Conservation (phyloP, 2,329 filamentous ascomycete species). For the Ilyonectria robusta region DNA sequence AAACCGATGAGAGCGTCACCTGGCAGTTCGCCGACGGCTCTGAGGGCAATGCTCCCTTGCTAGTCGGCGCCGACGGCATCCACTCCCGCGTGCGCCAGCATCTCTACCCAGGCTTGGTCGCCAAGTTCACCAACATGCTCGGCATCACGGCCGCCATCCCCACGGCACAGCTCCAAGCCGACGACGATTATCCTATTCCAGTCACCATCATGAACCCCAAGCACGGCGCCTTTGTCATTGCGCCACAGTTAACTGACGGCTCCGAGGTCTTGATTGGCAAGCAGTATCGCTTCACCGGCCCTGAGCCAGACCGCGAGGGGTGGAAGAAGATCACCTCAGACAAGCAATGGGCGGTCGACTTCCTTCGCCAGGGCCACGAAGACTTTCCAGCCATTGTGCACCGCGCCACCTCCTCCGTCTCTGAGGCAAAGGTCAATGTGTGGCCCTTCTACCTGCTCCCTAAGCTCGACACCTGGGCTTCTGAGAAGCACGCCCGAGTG, state of each 20-base stretch:
- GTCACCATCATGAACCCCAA: slow-evolving; percentile 58
- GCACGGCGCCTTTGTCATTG: slow-evolving; percentile 65
- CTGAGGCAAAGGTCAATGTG: slow-evolving; percentile 55
- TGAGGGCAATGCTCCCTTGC: slow-evolving; percentile 55
- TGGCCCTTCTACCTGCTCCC: slow-evolving; percentile 67
- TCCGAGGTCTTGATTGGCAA: slow-evolving; percentile 64
- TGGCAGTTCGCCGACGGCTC: slow-evolving; percentile 65
- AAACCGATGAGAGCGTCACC: slow-evolving; percentile 57
- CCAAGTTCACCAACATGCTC: slow-evolving; percentile 65
- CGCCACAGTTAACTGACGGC: slow-evolving; percentile 63
- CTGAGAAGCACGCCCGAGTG: slow-evolving; percentile 51
- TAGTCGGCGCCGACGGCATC: slow-evolving; percentile 73
- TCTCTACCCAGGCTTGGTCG: slow-evolving; percentile 62
- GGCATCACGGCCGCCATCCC: slow-evolving; percentile 56
- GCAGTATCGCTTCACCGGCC: slow-evolving; percentile 53
- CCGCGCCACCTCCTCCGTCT: slow-evolving; percentile 50
- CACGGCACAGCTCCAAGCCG: slow-evolving; percentile 53
- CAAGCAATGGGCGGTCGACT: slow-evolving; percentile 54
- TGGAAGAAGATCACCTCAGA: slow-evolving; percentile 60
- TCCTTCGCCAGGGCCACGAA: slow-evolving; percentile 52
- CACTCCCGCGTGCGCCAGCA: slow-evolving; percentile 68
- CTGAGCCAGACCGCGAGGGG: slow-evolving; percentile 55
- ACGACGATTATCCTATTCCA: slow-evolving; percentile 56
- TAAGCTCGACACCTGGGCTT: slow-evolving; percentile 61
- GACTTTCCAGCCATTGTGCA: slow-evolving; percentile 55